Conservation (phyloP, 2,329 filamentous ascomycete species). For the Aspergillus cejpii region DNA sequence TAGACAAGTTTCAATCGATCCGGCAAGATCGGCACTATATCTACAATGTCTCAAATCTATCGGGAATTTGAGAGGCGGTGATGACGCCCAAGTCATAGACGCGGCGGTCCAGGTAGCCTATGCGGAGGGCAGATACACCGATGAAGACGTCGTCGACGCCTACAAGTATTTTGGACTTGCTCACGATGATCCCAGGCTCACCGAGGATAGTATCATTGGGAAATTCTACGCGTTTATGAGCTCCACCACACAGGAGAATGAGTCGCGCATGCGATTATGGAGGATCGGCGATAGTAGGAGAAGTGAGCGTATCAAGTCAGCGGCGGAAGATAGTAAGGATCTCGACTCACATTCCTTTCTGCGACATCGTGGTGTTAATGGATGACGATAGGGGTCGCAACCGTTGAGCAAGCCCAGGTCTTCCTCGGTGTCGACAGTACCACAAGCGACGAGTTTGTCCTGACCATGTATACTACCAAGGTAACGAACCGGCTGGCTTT, state of each 20-base stretch:
- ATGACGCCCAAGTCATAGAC: slow-evolving; percentile 51
- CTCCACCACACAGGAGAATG: slow-evolving; percentile 51
- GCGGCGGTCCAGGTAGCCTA: slow-evolving; percentile 52
- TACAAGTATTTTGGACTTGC: slow-evolving; percentile 55
- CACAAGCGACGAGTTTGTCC: slow-evolving; percentile 52
- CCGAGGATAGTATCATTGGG: slow-evolving; percentile 57
- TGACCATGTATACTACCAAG: slow-evolving; percentile 52
- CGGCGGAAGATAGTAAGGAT: slow-evolving; percentile 49
- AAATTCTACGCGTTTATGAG: slow-evolving; percentile 54
- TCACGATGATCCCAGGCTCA: slow-evolving; percentile 39
- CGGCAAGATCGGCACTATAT: slow-evolving; percentile 52
- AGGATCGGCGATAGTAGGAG: slow-evolving; percentile 54
- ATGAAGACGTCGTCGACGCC: slow-evolving; percentile 51
- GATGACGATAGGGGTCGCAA: slow-evolving; percentile 46
- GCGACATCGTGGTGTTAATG: not conserved
- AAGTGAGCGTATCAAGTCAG: slow-evolving; percentile 53
- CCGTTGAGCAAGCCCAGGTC: slow-evolving; percentile 57
- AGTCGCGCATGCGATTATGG: slow-evolving; percentile 51
- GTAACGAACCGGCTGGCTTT: slow-evolving; percentile 29
- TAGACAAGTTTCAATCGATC: slow-evolving; percentile 53
- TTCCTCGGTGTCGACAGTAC: slow-evolving; percentile 51
- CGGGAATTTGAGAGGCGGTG: slow-evolving; percentile 44
- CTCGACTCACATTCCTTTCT: slow-evolving; percentile 8
- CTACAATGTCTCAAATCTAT: slow-evolving; percentile 60
- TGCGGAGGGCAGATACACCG: slow-evolving; percentile 53